Base-by-base conservation (phyloP, 495 filamentous ascomycete species). In the Aspergillus avenaceus region DNA sequence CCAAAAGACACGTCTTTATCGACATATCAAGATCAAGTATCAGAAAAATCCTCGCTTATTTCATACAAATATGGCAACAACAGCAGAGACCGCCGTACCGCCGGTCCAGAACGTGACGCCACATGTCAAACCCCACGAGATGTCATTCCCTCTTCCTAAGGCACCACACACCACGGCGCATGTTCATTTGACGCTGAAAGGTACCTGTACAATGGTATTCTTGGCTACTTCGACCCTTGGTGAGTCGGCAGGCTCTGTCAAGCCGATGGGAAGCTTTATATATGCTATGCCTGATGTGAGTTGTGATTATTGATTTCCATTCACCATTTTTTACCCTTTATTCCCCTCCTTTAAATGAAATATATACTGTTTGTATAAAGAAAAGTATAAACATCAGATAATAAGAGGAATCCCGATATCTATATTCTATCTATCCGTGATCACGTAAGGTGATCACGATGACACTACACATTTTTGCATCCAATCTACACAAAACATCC, bases 261-360 rank as follows among this genome's bases (percentile, higher is more conserved):
- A 72, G 52, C 65, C 71, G 14, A 67, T 77, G 67, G 73, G 73
- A 8, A 92, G 88, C 49, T 93, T 97, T 63, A 86, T 97, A 37
- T 96, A 95, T 65, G 87, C 93, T 18, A 80, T 97, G 64, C 92
- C 91, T 22, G 86, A 95, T 70, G 91, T 96, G 70, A 59, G 80
- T 71, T 16, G 34, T 32, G 9, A 19, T 41, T 12, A 5, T 16
- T 29, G 43, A 29, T 38, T 16, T 16, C 23, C 27, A 16, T 38
- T 21, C 31, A 14, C 19, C 0, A 9, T 18, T 42, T 24, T 31
- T 38, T 26, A 13, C n/a, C n/a, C n/a, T n/a, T n/a, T n/a, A n/a
- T n/a, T n/a, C n/a, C n/a, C n/a, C n/a, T n/a, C n/a, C n/a, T n/a
- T n/a, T n/a, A n/a, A n/a, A n/a, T n/a, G n/a, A n/a, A n/a, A n/a